Evolutionary conservation across 1,284 basidiomycete species (phyloP), one percentile per base, ranked within the genome.

Genomic region (Heterobasidion annosum): DNA sequence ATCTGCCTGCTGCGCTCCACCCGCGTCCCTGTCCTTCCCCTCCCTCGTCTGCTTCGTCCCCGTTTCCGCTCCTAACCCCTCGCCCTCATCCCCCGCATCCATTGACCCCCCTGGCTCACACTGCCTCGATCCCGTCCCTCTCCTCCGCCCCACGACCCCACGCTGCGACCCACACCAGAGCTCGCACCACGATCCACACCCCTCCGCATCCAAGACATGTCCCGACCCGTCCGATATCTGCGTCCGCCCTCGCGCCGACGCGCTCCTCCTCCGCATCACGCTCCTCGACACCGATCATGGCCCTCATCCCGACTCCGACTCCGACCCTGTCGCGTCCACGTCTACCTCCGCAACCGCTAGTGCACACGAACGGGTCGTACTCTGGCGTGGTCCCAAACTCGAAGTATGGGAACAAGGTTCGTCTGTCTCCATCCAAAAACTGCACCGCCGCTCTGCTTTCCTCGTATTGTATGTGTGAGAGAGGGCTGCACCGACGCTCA

Each of bases 321-420:
- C 25, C 25, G 4, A 25, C 4, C 1, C 25, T 5, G 25, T 4
- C 25, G 25, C 25, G 25, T 25, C 25, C 25, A 25, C 3, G 4
- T 25, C 25, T 3, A 5, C 25, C 3, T 25, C 25, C 25, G 25
- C 25, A 1, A 25, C 25, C 25, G 25, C 25, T 1, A 25, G 25
- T 3, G 25, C 25, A 25, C 25, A 8, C 13, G 43, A 52, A n/a
- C 52, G 48, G 35, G 68, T 76, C 0, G 66, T 89, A 2, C 63
- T 90, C 1, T 90, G 87, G 87, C 81, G 75, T 56, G 88, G 87
- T 1, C 81, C 84, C 1, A 68, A 66, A n/a, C 61, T 62, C n/a
- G 86, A 90, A 65, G 71, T 90, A 0, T 78, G 74, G 68, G 79
- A 86, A 50, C 79, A 88, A 75, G 79, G 87, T 86, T 48, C n/a